phyloP scores from a whole-genome alignment of 2,329 filamentous ascomycete species.

The Sclerotinia trifoliorum region DNA sequence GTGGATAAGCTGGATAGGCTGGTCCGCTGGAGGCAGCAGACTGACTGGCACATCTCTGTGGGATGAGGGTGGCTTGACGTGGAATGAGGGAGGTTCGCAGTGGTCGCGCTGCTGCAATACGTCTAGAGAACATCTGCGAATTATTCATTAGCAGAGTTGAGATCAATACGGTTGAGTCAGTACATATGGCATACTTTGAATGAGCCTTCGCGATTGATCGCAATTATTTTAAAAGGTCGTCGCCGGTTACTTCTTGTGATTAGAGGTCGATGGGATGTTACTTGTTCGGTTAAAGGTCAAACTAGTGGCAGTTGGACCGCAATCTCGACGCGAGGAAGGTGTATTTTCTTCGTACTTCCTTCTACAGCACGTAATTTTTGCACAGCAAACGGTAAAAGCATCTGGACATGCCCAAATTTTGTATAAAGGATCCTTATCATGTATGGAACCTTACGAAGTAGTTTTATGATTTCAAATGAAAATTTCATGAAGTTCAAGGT shows the following conservation, averaged over 20 bases:
- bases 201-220: slow-evolving; percentile 16
- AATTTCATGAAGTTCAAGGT: slow-evolving; percentile 55
- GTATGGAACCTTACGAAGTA: slow-evolving; percentile 52
- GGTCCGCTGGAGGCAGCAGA: slow-evolving; percentile 26
- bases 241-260: slow-evolving; percentile 2
- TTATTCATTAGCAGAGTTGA: slow-evolving; percentile 15
- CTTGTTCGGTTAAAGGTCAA: slow-evolving; percentile 30
- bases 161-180: too few relatives aligned
- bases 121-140: slow-evolving; percentile 59
- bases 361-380: slow-evolving; percentile 16
- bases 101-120: slow-evolving; percentile 53
- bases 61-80: slow-evolving; percentile 52
- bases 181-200: slow-evolving; percentile 13
- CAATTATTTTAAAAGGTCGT: background rate
- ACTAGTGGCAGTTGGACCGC: slow-evolving; percentile 26
- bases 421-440: slow-evolving; percentile 48
- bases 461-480: slow-evolving; percentile 58
- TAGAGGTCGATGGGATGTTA: slow-evolving; percentile 21
- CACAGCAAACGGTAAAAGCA: slow-evolving; percentile 43
- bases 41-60: slow-evolving; percentile 48
- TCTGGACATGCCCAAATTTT: slow-evolving; percentile 57
- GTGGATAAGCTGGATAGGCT: slow-evolving; percentile 32
- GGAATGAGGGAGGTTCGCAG: slow-evolving; percentile 48
- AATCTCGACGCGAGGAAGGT: slow-evolving; percentile 21
- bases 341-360: slow-evolving; percentile 22